Percentiles rank a stretch among this genome's conserved stretches.
Evolutionary conservation across 2,329 filamentous ascomycete species (phyloP).

Genomic region (Colletotrichum melonis): DNA sequence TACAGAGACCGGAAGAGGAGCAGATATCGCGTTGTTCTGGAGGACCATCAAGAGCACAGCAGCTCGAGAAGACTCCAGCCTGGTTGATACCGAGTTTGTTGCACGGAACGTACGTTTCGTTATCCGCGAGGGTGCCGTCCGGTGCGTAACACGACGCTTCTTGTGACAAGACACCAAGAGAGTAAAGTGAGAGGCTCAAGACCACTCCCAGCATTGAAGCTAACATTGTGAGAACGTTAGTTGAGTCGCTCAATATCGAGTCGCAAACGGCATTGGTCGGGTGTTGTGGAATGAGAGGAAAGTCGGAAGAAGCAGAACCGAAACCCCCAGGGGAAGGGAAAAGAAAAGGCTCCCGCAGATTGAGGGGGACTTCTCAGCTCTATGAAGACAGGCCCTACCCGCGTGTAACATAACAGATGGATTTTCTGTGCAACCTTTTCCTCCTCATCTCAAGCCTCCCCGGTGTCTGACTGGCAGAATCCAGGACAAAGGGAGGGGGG

Average conservation of each 20-base stretch:
- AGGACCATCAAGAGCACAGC: constrained; percentile 43
- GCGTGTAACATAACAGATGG: background rate
- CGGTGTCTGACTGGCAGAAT: constrained; percentile 6
- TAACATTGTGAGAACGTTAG: background rate
- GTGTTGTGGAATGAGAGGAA: background rate
- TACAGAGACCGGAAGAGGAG: constrained; percentile 43
- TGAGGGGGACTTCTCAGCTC: background rate
- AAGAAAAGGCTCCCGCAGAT: background rate
- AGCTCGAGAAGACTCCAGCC: constrained; percentile 43
- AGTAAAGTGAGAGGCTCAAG: background rate
- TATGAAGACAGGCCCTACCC: constrained; percentile 9
- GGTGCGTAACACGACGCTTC: constrained; percentile 43
- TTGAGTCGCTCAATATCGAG: background rate
- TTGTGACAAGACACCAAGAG: constrained; percentile 1
- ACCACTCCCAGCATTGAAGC: background rate
- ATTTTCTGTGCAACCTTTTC: background rate
- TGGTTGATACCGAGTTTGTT: constrained; percentile 47
- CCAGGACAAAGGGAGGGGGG: background rate
- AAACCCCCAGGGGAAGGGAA: background rate
- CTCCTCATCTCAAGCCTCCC: background rate
- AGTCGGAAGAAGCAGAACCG: background rate
- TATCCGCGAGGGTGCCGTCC: constrained; percentile 42
- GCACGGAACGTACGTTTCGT: constrained; percentile 44
- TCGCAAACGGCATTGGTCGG: background rate
- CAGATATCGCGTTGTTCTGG: constrained; percentile 41